Base-by-base conservation (phyloP, 164 flowering plant species). In the Litsea cubeba region DNA sequence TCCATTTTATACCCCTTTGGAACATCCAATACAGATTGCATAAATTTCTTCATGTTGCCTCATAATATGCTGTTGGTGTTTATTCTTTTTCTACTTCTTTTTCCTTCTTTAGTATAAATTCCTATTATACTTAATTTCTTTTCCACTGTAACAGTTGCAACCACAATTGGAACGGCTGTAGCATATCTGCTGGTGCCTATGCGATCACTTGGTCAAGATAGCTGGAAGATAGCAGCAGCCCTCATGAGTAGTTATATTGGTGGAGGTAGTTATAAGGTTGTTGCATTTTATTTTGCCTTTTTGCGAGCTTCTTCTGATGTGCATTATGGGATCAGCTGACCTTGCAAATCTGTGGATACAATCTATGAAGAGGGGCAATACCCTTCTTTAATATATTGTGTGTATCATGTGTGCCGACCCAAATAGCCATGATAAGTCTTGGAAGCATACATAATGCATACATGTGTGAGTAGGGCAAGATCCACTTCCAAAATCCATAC, bases 201-300 rank as follows among this genome's bases (percentile, higher is more conserved):
- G 97, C 84, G 89, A 77, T 89, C 97, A 58, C 93, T 94, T 79
- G 98, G 97, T 71, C 86, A 79, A 60, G 97, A 92, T 78, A 84
- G 86, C 79, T 92, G 98, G 98, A 94, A 88, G 83, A 88, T 94
- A 57, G 98, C 95, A 69, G 85, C 98, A 77, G 89, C 97, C 46
- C 93, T 91, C 67, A 90, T 91, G 96, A 88, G 91, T 69, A 92
- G 96, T 64, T 85, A 91, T 81, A 92, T 94, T 78, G 98, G 97
- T 69, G 97, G 98, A 94, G 82, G 98, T 90, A 88, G 83, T 79
- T 69, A 50, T 17, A 35, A n/a, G 24, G 26, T 63, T 54, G 17
- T 54, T 54, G 17, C n/a, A 15, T 54, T 54, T 17, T 51, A 17
- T 17, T 51, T 51, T 15, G 2, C 17, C 1, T 54, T 54, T 54